A percentile compares a stretch with the other conserved stretches of the same genome.
Conservation (phyloP, 495 filamentous ascomycete genomes). For the Hypoxylon perforatum region DNA sequence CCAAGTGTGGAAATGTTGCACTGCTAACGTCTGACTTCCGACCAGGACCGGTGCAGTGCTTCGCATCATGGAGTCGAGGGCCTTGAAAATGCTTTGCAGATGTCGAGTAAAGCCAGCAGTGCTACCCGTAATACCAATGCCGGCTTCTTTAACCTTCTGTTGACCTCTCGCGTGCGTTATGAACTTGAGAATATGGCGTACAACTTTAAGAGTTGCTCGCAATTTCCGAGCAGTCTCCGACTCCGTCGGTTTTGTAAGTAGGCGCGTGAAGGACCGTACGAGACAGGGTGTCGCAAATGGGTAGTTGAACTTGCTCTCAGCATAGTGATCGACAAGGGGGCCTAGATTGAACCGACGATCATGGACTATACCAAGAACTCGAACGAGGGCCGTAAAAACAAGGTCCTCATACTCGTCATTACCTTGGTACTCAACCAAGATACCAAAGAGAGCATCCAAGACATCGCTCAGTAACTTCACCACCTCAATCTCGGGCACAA, state of each 20-base stretch:
- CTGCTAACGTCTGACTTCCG: slow-evolving; percentile 92
- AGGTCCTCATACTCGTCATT: slow-evolving; percentile 93
- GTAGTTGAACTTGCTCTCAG: slow-evolving; percentile 90
- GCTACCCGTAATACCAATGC: slow-evolving; percentile 85
- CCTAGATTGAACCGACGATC: slow-evolving; percentile 93
- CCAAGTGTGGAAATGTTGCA: slow-evolving; percentile 98
- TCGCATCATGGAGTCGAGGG: slow-evolving; percentile 87
- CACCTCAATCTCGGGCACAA: slow-evolving; percentile 97
- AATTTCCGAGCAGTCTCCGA: slow-evolving; percentile 83
- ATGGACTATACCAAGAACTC: slow-evolving; percentile 91
- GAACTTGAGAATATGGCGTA: slow-evolving; percentile 91
- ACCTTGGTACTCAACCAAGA: slow-evolving; percentile 86
- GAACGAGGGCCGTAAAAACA: slow-evolving; percentile 89
- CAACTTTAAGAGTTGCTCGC: slow-evolving; percentile 94
- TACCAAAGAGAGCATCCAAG: slow-evolving; percentile 90
- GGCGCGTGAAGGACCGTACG: slow-evolving; percentile 83
- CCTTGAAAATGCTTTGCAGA: slow-evolving; percentile 86
- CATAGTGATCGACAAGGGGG: slow-evolving; percentile 90
- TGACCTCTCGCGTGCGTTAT: slow-evolving; percentile 90
- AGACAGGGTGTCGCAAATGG: slow-evolving; percentile 94
- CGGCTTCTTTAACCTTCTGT: slow-evolving; percentile 88
- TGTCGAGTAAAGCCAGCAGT: slow-evolving; percentile 83
- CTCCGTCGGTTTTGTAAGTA: slow-evolving; percentile 82
- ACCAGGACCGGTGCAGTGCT: slow-evolving; percentile 85
- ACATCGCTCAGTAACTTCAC: slow-evolving; percentile 93